Evolutionary conservation across 768 basidiomycete genomes (phyloP).

Genomic region (Suillus paluster): DNA sequence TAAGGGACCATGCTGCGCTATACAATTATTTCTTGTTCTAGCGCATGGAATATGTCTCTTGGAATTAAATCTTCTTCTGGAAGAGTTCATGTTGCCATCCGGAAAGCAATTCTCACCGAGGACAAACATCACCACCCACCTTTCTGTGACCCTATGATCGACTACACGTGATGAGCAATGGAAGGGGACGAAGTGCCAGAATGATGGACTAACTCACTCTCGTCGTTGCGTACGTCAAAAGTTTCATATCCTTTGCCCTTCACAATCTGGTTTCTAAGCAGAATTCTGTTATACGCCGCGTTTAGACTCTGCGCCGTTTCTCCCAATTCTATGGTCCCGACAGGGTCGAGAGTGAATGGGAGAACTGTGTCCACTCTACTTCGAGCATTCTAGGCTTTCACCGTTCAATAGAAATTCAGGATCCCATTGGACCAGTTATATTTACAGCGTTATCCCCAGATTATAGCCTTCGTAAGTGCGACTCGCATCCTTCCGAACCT

Average conservation of each 20-base stretch:
- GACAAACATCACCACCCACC: slow-evolving; percentile 26
- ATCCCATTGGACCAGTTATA: not conserved
- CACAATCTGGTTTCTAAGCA: slow-evolving; percentile 7
- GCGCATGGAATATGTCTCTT: slow-evolving; percentile 24
- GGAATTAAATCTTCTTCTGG: slow-evolving; percentile 23
- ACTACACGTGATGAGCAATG: slow-evolving; percentile 36
- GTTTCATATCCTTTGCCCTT: not conserved
- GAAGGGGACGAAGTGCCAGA: slow-evolving; percentile 21
- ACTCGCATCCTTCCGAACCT: slow-evolving; percentile 1
- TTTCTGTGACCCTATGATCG: slow-evolving; percentile 29
- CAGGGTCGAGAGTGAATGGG: not conserved
- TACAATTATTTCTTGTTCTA: slow-evolving; percentile 29
- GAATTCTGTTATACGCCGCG: not conserved
- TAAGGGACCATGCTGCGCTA: slow-evolving; percentile 33
- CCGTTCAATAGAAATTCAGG: not conserved
- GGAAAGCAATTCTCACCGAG: slow-evolving; percentile 27
- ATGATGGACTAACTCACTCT: slow-evolving; percentile 5
- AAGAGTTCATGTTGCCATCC: slow-evolving; percentile 30
- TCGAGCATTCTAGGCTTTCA: not conserved
- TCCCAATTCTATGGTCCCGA: not conserved
- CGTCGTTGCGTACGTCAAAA: not conserved
- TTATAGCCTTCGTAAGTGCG: not conserved
- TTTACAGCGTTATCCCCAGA: not conserved
- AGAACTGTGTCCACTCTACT: not conserved
- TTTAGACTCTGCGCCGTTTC: not conserved